Evolutionary conservation across 176 grass and related monocot species (phyloP).

Genomic region (Cymbopogon citratus): DNA sequence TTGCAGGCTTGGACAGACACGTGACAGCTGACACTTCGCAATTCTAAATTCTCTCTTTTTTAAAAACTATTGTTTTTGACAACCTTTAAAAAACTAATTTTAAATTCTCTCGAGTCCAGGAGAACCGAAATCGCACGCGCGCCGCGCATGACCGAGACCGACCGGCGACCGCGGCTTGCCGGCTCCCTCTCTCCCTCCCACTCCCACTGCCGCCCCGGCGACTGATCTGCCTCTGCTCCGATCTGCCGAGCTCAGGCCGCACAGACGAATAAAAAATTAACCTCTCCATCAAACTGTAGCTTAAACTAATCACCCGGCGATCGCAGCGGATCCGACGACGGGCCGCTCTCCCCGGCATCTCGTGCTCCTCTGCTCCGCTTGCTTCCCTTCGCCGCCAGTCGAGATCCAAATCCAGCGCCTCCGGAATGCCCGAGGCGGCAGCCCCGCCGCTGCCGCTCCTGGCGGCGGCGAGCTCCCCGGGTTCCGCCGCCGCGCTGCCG

Average conservation of each 20-base stretch:
- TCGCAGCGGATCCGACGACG: slow-evolving; percentile 23
- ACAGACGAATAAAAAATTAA: slow-evolving; percentile 12
- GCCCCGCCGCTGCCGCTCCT: slow-evolving; percentile 2
- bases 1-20: too few relatives aligned
- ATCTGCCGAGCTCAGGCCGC: neutral
- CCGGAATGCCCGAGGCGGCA: neutral
- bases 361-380: neutral
- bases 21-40: too few relatives aligned
- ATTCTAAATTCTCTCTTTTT: too few relatives aligned
- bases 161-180: neutral
- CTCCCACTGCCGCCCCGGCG: neutral
- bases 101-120: too few relatives aligned
- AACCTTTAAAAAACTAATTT: too few relatives aligned
- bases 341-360: neutral
- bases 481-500: neutral
- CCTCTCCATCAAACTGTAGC: neutral
- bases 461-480: slow-evolving; percentile 15
- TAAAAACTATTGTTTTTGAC: too few relatives aligned
- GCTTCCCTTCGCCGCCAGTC: slow-evolving; percentile 11
- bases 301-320: slow-evolving; percentile 25
- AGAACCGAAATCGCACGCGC: neutral
- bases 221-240: neutral
- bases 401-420: slow-evolving; percentile 25
- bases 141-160: neutral
- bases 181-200: too few relatives aligned